phyloP scores from a whole-genome alignment of 192 early-diverging fungal genomes.

The Coemansia reversa region DNA sequence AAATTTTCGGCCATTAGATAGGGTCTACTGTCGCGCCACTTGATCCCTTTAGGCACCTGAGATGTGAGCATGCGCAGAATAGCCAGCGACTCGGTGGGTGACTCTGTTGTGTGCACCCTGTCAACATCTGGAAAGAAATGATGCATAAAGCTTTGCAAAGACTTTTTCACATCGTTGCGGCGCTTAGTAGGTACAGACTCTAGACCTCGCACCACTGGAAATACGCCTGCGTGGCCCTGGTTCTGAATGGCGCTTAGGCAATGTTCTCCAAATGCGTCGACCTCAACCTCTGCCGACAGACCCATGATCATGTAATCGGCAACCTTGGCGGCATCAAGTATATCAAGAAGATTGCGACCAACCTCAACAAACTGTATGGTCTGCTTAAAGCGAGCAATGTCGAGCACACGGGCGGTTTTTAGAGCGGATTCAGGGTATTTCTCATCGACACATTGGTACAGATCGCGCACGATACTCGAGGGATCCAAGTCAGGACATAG shows the following conservation, averaged over 20 bases:
- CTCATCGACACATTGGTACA: slow-evolving; percentile 58
- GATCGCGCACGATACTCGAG: slow-evolving; percentile 40
- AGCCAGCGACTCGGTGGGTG: slow-evolving; percentile 60
- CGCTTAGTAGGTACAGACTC: slow-evolving; percentile 62
- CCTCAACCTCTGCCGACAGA: slow-evolving; percentile 86
- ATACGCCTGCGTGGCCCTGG: slow-evolving; percentile 79
- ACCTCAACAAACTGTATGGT: slow-evolving; percentile 80
- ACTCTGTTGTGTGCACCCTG: slow-evolving; percentile 67
- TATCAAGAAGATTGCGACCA: slow-evolving; percentile 75
- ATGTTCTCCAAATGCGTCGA: slow-evolving; percentile 89
- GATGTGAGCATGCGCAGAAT: slow-evolving; percentile 75
- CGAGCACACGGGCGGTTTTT: slow-evolving; percentile 25
- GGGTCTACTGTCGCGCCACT: slow-evolving; percentile 83
- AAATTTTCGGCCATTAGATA: slow-evolving; percentile 86
- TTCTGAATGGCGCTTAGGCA: slow-evolving; percentile 81
- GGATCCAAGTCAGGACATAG: slow-evolving; percentile 78
- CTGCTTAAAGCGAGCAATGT: slow-evolving; percentile 85
- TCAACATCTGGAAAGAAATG: slow-evolving; percentile 87
- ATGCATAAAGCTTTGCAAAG: slow-evolving; percentile 77
- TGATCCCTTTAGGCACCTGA: slow-evolving; percentile 73
- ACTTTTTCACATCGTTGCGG: slow-evolving; percentile 76
- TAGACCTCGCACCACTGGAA: slow-evolving; percentile 74
- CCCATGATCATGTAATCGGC: slow-evolving; percentile 89
- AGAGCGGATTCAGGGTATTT: slow-evolving; percentile 43
- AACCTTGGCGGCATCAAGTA: slow-evolving; percentile 86